Base-by-base conservation (phyloP, 73 alveolate species). In the Effrenium voratum region DNA sequence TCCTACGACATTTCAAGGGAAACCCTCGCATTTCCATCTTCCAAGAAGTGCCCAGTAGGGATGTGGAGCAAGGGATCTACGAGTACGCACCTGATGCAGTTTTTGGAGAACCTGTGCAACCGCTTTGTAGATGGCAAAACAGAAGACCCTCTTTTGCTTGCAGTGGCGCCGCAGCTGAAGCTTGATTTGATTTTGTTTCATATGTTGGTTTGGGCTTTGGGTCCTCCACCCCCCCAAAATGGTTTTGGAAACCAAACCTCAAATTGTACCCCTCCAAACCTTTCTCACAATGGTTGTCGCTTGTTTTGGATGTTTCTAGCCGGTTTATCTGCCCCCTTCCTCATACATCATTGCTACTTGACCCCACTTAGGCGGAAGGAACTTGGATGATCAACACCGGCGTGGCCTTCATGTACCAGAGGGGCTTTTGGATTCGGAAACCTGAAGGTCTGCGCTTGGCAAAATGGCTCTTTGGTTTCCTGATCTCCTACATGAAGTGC, bases 11-110 rank as follows among this genome's bases (percentile, higher is more conserved):
- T 86, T 36, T 55, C 81, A 8, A 30, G 81, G 24, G 94, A 86
- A 0, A 59, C 68, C 19, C 1, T 86, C 49, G n/a, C 66, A 2
- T 59, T 38, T 12, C 60, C 83, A 0, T 40, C 63, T 13, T 24
- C 41, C 94, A 86, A 41, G 13, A 34, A 10, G 2, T 86, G 76
- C n/a, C 93, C 93, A 16, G 44, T 60, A 15, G 93, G 93, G 6
- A 26, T 24, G 5, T 84, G 93, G 93, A 84, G 41, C 93, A 57
- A 84, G 34, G 93, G 93, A 84, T 24, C 63, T 5, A 40, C 57
- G 19, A 15, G 45, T 15, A 40, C 93, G 13, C 73, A 52, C 44
- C 26, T 84, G 81, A 52, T 84, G 93, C 43, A 38, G 44, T 84
- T 15, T 44, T 44, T 84, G 26, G 63, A 84, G 63, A 34, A 43